Conservation (phyloP, 169 alveolate species). For the Plasmodium gallinaceum region DNA sequence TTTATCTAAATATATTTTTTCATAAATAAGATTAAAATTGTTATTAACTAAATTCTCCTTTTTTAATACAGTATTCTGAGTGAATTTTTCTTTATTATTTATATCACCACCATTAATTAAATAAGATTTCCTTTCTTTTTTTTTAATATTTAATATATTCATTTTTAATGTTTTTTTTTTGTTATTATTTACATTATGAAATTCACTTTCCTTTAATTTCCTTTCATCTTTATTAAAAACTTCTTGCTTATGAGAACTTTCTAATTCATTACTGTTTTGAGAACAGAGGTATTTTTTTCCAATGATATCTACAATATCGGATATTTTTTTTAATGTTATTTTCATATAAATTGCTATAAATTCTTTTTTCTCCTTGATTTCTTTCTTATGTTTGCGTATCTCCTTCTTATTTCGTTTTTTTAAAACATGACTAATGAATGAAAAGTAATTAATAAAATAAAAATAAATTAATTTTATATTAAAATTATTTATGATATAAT, state of each 20-base stretch:
- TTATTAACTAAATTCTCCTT: no score
- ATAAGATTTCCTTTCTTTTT: neutral
- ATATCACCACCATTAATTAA: neutral
- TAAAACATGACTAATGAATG: slow-evolving; percentile 55
- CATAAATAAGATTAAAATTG: neutral
- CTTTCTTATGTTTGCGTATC: slow-evolving; percentile 1
- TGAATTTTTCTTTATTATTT: neutral
- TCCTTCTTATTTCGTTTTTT: slow-evolving; percentile 25
- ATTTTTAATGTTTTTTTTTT: neutral
- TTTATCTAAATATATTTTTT: neutral
- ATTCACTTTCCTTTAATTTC: neutral
- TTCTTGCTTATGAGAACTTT: neutral
- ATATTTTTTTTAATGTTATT: slow-evolving; percentile 7
- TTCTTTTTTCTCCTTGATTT: slow-evolving; percentile 28
- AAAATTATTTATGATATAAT: slow-evolving; percentile 54
- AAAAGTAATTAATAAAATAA: slow-evolving; percentile 52
- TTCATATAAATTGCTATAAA: slow-evolving; percentile 30
- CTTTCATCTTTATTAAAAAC: neutral
- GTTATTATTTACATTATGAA: neutral
- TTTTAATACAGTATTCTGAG: no score
- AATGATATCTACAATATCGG: slow-evolving; percentile 31
- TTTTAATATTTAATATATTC: no score
- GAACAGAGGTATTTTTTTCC: slow-evolving; percentile 39
- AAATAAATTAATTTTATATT: slow-evolving; percentile 44
- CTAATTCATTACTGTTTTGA: slow-evolving; percentile 6